Evolutionary conservation across 2,329 filamentous ascomycete genomes (phyloP), one percentile per base, ranked within the genome.

Genomic region (Tolypocladium album): DNA sequence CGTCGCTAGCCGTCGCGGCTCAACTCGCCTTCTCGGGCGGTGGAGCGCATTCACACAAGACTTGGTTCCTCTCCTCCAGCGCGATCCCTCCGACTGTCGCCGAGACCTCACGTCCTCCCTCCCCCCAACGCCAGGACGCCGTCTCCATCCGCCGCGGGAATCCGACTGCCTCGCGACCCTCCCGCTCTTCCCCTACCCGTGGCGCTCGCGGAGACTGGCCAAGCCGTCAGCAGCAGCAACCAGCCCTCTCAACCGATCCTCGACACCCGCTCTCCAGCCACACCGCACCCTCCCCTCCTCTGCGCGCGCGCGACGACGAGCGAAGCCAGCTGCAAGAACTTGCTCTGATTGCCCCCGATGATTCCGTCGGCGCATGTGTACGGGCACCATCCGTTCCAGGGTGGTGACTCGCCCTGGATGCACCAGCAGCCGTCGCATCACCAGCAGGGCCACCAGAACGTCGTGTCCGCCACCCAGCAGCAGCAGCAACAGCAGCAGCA

Each of bases 361-460:
- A 83, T 87, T 78, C 81, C 81, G 62, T 80, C 82, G 69, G 77
- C 82, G 67, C 84, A 85, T 73, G 79, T 87, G 69, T 88, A 87
- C 74, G 84, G 82, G 64, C 86, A 88, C 69, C 85, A 86, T 68
- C 84, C 87, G 67, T 86, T 86, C 69, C 82, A 82, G 65, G 81
- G 87, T 70, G 76, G 77, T 55, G 84, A 87, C 61, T 80, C 82
- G 64, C 76, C 82, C 69, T 88, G 86, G 86, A 83, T 88, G 79
- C 85, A 88, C 66, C 83, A 85, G 71, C 84, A 87, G 71, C 77
- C 81, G 56, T 78, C 77, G 64, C 83, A 86, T 62, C 79, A 78
- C 62, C 82, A 84, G 63, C 79, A 84, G 67, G 81, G 84, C 62
- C 83, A 85, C 66, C 81, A 82, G 39, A 80, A 79, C 17, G 79